Evolutionary conservation across 1,139 yeast genomes (phyloP).

Genomic region (Yamadazyma siamensis): DNA sequence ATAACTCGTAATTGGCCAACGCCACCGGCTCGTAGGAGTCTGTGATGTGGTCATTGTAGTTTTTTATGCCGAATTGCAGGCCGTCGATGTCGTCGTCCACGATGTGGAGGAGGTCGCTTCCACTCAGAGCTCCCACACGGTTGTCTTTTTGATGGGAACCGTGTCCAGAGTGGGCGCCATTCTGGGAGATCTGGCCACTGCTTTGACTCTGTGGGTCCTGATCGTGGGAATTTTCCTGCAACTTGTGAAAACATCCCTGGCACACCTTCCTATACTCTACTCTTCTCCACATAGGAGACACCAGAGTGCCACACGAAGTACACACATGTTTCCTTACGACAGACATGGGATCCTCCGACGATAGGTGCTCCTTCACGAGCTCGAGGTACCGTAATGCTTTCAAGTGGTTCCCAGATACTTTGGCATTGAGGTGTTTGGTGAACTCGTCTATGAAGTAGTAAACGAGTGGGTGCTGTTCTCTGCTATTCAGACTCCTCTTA

Average conservation of each 20-base stretch:
- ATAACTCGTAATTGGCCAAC: no score
- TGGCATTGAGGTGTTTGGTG: conserved; percentile 17
- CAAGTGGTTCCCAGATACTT: conserved; percentile 30
- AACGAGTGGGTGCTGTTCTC: conserved; percentile 36
- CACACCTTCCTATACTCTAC: conserved; percentile 16
- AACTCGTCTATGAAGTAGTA: conserved; percentile 43
- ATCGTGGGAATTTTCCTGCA: conserved; percentile 7
- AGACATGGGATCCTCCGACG: no score
- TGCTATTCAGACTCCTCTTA: conserved; percentile 22
- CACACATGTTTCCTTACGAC: conserved; percentile 17
- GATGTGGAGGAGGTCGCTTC: conserved; percentile 18
- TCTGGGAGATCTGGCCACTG: no score
- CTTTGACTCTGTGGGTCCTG: conserved; percentile 7
- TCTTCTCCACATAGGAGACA: conserved; percentile 44
- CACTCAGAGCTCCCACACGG: no score
- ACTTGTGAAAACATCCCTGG: conserved; percentile 30
- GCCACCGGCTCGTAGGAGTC: no score
- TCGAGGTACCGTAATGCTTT: conserved; percentile 26
- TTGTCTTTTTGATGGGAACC: no score
- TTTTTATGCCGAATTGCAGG: conserved; percentile 29
- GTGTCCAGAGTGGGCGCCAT: no score
- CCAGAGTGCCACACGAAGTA: conserved; percentile 20
- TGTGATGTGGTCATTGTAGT: conserved; percentile 21
- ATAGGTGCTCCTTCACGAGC: no score
- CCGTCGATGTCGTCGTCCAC: conserved; percentile 34